Base-by-base conservation (phyloP, 352 stramenopile species). In the Globisporangium spiculum region DNA sequence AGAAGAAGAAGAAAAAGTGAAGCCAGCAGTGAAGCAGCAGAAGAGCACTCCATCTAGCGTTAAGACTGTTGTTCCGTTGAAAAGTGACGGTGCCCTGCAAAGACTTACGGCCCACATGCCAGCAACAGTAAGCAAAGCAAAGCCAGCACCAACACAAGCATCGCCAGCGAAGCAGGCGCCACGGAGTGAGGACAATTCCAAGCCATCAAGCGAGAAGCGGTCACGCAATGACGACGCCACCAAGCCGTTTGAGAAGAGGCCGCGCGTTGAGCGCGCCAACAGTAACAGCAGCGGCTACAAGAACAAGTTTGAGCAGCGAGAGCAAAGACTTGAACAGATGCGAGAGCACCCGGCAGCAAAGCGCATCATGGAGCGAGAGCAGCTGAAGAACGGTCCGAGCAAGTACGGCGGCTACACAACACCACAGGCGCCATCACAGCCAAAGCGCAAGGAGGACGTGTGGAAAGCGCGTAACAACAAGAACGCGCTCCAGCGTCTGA, bases 91-190 rank as follows among this genome's bases (percentile, higher is more conserved):
- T 38, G 72, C 54, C 26, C 54, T 38, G 26, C 54, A 7, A 8
- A 72, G 71, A 18, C 46, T 84, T 12, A 77, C 81, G 1, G 75
- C 75, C 5, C 75, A 86, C 65, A 73, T 80, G 48, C 74, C 73
- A 14, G 69, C 71, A 38, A 73, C 27, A 68, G 8, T 34, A 50
- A 32, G 26, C 9, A 67, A 68, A 36, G 32, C 9, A 22, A 61
- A 62, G 60, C 52, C 65, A 44, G 22, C 20, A 32, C 56, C 34
- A 12, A 34, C 58, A 38, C n/a, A 50, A 16, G 12, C 14, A 52
- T 36, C 26, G 44, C 65, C 44, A 69, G 54, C 63, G 26, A 52
- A 36, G 9, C 32, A 5, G 14, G 22, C 24, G 22, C 62, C 62
- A 16, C 22, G 5, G 7, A 41, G 41, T 22, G 52, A 34, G 9